These are phyloP conservation scores for Lepidium sativum DNA, from an alignment of 345 rosid species.

Conservation along the genomic window DNA sequence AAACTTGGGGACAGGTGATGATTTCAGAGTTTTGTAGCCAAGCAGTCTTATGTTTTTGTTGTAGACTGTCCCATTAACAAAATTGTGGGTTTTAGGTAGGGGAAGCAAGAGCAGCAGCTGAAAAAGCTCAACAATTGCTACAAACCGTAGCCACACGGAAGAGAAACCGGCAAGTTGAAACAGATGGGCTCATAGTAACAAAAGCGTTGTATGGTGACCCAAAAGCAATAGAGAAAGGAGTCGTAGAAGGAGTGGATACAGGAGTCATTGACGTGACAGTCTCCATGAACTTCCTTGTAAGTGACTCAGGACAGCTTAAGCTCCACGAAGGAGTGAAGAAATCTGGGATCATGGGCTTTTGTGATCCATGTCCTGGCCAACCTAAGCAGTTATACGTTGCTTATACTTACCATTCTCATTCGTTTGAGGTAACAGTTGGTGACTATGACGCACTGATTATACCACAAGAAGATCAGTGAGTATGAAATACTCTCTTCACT, in stretches of 20 bases:
- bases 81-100: constrained; percentile 40
- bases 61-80: background rate
- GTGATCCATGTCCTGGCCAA: constrained; percentile 87
- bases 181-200: constrained; percentile 63
- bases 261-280: constrained; percentile 69
- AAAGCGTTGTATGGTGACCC: constrained; percentile 65
- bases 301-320: constrained; percentile 74
- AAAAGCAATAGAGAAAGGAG: constrained; percentile 46
- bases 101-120: constrained; percentile 66
- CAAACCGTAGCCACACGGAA: constrained; percentile 77
- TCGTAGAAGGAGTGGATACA: constrained; percentile 38
- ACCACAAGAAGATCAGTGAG: constrained; percentile 52
- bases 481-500: constrained; percentile 19
- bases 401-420: constrained; percentile 47
- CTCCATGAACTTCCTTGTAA: constrained; percentile 84
- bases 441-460: constrained; percentile 63
- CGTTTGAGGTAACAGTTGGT: constrained; percentile 50
- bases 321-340: constrained; percentile 93
- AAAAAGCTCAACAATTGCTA: constrained; percentile 72
- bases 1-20: constrained; percentile 65
- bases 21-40: background rate
- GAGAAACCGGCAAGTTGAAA: constrained; percentile 59
- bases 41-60: background rate
- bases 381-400: constrained; percentile 65
- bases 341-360: constrained; percentile 96